phyloP scores from a whole-genome alignment of 208 protist genomes.

The Leishmania major region DNA sequence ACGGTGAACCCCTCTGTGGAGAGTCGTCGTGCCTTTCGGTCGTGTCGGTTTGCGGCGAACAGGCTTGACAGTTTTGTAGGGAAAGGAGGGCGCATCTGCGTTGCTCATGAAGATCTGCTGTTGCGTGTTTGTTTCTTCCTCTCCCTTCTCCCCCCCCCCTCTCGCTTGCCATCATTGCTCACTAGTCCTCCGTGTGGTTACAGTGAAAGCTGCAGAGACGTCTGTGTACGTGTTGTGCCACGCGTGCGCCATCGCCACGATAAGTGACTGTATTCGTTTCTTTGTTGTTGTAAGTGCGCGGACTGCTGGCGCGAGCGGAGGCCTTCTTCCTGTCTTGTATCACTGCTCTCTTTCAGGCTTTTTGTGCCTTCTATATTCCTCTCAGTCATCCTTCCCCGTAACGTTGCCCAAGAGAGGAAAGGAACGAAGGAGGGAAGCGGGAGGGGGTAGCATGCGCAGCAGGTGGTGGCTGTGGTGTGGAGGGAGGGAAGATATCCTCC shows the following conservation, averaged over 20 bases:
- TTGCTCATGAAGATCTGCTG: not conserved
- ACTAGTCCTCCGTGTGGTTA: not conserved
- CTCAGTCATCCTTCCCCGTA: too few relatives aligned
- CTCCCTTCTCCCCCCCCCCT: not conserved
- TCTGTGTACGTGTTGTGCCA: not conserved
- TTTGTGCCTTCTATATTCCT: not conserved
- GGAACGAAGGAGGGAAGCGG: not conserved
- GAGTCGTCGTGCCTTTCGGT: not conserved
- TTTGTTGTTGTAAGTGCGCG: not conserved
- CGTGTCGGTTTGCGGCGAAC: too few relatives aligned
- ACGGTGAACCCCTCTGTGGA: not conserved
- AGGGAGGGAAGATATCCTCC: not conserved
- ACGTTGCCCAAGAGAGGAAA: not conserved
- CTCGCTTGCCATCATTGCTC: not conserved
- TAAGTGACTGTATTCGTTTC: not conserved
- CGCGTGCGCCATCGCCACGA: not conserved
- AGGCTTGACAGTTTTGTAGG: not conserved
- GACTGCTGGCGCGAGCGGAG: not conserved
- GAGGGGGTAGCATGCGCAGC: not conserved
- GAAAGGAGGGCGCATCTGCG: not conserved
- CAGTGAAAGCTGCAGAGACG: not conserved
- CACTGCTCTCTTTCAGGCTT: not conserved
- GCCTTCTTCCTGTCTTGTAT: not conserved
- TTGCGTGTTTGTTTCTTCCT: conserved; percentile 3
- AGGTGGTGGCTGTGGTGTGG: not conserved